phyloP scores from a whole-genome alignment of 1,284 basidiomycete species.

The Flammula alnicola region DNA sequence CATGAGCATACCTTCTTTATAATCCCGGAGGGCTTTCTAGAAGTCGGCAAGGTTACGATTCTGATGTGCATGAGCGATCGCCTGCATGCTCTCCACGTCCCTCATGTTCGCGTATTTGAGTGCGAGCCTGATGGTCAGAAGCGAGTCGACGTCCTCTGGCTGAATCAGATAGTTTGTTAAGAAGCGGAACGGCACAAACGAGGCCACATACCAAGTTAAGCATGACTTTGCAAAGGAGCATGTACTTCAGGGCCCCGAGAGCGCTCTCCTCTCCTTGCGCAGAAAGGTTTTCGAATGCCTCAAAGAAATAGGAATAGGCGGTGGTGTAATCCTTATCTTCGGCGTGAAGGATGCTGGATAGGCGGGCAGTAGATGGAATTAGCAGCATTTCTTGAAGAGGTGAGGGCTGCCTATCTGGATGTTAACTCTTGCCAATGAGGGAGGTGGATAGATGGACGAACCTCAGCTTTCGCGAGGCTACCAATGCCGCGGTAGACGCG shows the following conservation, averaged over 20 bases:
- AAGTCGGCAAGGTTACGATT: slow-evolving; percentile 90
- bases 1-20: slow-evolving; percentile 73
- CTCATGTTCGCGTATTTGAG: slow-evolving; percentile 81
- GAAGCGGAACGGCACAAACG: not conserved
- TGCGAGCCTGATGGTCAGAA: slow-evolving; percentile 88
- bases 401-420: slow-evolving; percentile 76
- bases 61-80: slow-evolving; percentile 92
- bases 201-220: slow-evolving; percentile 75
- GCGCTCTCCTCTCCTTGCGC: slow-evolving; percentile 76
- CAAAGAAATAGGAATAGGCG: slow-evolving; percentile 97
- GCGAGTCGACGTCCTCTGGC: slow-evolving; percentile 91
- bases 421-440: not conserved
- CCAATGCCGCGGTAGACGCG: slow-evolving; percentile 89
- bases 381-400: slow-evolving; percentile 91
- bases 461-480: slow-evolving; percentile 96
- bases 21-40: slow-evolving; percentile 86
- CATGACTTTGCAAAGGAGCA: slow-evolving; percentile 99
- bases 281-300: slow-evolving; percentile 87
- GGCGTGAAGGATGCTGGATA: slow-evolving; percentile 85
- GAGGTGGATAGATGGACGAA: slow-evolving; percentile 31
- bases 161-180: slow-evolving; percentile 34
- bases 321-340: slow-evolving; percentile 99
- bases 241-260: slow-evolving; percentile 93
- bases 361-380: slow-evolving; percentile 99
- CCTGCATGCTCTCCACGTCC: slow-evolving; percentile 95